Percentiles rank a stretch among this genome's conserved stretches.
Evolutionary conservation across 208 protist genomes (phyloP).

Genomic region (Trypanosoma cruzi): DNA sequence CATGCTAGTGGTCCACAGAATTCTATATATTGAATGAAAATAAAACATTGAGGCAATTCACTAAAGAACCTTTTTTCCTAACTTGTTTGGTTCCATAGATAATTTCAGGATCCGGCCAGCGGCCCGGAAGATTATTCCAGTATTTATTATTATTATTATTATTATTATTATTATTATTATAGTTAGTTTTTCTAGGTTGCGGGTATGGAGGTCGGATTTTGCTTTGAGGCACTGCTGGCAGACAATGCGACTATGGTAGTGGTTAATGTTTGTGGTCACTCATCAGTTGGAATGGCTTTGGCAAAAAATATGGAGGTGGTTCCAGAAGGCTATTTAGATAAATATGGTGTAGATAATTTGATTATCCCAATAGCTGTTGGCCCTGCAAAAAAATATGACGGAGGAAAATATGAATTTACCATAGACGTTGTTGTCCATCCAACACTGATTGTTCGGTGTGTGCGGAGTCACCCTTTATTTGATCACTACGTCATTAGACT

Average conservation of each 20-base stretch:
- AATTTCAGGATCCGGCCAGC: too few relatives aligned
- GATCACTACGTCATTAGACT: slow-evolving; percentile 68
- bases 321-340: slow-evolving; percentile 61
- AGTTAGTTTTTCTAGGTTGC: slow-evolving; percentile 17
- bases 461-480: slow-evolving; percentile 38
- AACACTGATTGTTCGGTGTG: slow-evolving; percentile 52
- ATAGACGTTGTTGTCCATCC: slow-evolving; percentile 87
- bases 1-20: too few relatives aligned
- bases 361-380: slow-evolving; percentile 87
- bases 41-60: too few relatives aligned
- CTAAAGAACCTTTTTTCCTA: too few relatives aligned
- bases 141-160: too few relatives aligned
- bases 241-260: slow-evolving; percentile 54
- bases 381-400: slow-evolving; percentile 29
- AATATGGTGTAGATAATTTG: slow-evolving; percentile 83
- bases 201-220: slow-evolving; percentile 35
- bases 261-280: slow-evolving; percentile 85
- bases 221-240: slow-evolving; percentile 39
- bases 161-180: too few relatives aligned
- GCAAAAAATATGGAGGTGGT: slow-evolving; percentile 71
- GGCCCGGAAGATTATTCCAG: too few relatives aligned
- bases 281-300: slow-evolving; percentile 65
- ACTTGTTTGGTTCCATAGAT: too few relatives aligned
- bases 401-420: slow-evolving; percentile 36
- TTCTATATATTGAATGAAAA: too few relatives aligned